These are phyloP conservation scores for Capsicum baccatum DNA, from an alignment of 257 asterid genomes.

Conservation along the genomic window DNA sequence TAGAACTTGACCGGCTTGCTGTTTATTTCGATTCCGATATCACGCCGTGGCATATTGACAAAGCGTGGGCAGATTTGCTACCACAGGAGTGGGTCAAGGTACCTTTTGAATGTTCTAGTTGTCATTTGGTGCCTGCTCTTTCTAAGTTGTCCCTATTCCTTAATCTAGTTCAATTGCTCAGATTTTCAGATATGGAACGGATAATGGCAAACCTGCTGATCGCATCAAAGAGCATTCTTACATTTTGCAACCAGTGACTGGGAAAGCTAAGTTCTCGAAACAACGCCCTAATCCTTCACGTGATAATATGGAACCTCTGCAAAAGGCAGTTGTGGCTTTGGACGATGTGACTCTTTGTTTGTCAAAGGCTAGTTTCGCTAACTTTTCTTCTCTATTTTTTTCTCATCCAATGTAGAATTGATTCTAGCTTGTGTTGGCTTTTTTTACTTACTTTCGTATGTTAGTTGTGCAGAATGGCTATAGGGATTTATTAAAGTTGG, in stretches of 20 bases:
- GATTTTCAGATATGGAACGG: constrained; percentile 86
- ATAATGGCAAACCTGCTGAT: constrained; percentile 75
- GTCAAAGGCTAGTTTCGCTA: constrained; percentile 68
- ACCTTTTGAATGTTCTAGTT: constrained; percentile 35
- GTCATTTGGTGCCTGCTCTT: constrained; percentile 30
- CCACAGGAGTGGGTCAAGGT: constrained; percentile 95
- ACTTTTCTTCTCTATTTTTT: constrained; percentile 14
- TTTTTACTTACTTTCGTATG: constrained; percentile 1
- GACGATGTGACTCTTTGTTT: constrained; percentile 94
- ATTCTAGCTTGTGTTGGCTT: not conserved
- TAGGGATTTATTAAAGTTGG: constrained; percentile 78
- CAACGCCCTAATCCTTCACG: constrained; percentile 66
- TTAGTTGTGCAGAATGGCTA: constrained; percentile 74
- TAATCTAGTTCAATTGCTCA: constrained; percentile 42
- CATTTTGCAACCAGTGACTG: constrained; percentile 87
- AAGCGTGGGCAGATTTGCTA: constrained; percentile 80
- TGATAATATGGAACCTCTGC: constrained; percentile 63
- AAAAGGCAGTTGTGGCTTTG: constrained; percentile 79
- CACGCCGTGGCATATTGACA: constrained; percentile 71
- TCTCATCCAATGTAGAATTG: constrained; percentile 14
- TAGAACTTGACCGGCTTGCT: constrained; percentile 88
- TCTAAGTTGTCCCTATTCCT: constrained; percentile 32
- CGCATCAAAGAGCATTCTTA: constrained; percentile 65
- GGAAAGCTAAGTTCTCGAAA: constrained; percentile 83
- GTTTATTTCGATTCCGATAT: constrained; percentile 87